Base-by-base conservation (phyloP, 345 rosid species). In the Aethionema arabicum region DNA sequence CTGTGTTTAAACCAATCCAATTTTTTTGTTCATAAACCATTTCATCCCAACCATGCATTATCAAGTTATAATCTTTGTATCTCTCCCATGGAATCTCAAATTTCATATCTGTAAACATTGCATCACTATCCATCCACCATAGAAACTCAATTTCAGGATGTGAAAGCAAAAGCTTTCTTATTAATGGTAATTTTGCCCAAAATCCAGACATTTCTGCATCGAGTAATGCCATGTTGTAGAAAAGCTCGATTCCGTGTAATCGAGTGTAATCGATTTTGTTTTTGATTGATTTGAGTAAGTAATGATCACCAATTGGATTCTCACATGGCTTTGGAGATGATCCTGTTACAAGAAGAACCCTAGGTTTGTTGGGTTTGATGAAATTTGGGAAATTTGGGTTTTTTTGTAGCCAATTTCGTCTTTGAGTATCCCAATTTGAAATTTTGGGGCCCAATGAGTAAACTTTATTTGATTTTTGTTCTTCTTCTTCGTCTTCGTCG, bases 111-210 rank as follows among this genome's bases (percentile, higher is more conserved):
- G 95, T 84, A 48, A 87, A 87, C 85, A 87, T 76, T 0, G 95
- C 88, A 32, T 87, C 95, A 65, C 86, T 82, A 21, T 87, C 95
- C 91, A 84, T 87, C 88, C 88, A 87, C 95, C 90, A 84, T 2
- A 87, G 36, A 10, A 84, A 78, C 77, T 87, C 95, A 4, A 84
- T 55, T 61, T 82, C 90, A 29, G 91, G 95, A 68, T 84, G 95
- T 14, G 90, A 82, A 41, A 84, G 21, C 14, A 87, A 33, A 2
- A 87, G 51, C 57, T 79, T 84, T 54, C 90, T 55, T 11, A 87
- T 79, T 83, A 87, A 64, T 1, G 90, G 88, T 4, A 87, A 76
- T 76, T 80, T 87, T 4, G 86, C 86, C 95, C 88, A 87, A 32
- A 84, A 82, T 4, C 88, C 90, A 12, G 88, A 79, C 95, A 84